phyloP scores from a whole-genome alignment of 2,329 filamentous ascomycete species.

The Dactylellina cionopaga region DNA sequence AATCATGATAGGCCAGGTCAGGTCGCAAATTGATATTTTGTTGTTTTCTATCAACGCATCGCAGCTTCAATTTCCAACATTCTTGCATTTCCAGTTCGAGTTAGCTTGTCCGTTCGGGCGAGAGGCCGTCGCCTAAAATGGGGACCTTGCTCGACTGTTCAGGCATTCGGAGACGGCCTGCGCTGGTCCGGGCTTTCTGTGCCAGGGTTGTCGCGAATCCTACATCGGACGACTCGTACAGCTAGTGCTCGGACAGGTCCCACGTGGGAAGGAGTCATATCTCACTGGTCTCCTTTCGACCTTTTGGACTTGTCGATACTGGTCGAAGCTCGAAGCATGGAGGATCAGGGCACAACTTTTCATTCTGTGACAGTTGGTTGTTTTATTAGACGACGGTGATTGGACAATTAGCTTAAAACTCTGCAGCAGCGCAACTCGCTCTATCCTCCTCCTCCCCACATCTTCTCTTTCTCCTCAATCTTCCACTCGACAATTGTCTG shows the following conservation, averaged over 20 bases:
- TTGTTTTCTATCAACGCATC: not conserved
- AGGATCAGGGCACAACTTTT: too few relatives aligned
- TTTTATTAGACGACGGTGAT: constrained; percentile 3
- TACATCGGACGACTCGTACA: too few relatives aligned
- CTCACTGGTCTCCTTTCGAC: constrained; percentile 9
- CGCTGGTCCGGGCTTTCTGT: constrained; percentile 1
- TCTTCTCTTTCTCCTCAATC: not conserved
- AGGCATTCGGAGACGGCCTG: constrained; percentile 18
- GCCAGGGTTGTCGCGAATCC: too few relatives aligned
- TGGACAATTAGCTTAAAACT: constrained; percentile 21
- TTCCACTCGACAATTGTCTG: too few relatives aligned
- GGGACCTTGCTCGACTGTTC: constrained; percentile 1
- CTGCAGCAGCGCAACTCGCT: constrained; percentile 11
- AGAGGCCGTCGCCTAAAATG: constrained; percentile 25
- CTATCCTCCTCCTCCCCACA: not conserved
- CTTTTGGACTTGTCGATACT: too few relatives aligned
- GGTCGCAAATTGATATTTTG: too few relatives aligned
- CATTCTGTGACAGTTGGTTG: not conserved
- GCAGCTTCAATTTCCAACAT: not conserved
- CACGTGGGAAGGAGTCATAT: constrained; percentile 37
- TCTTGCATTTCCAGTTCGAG: not conserved
- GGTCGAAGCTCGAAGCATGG: too few relatives aligned
- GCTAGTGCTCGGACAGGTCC: not conserved
- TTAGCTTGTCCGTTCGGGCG: not conserved
- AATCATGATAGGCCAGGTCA: too few relatives aligned